A percentile compares a stretch with the other conserved stretches of the same genome.
Conservation (phyloP, 306 rosid species). For the Begonia fuchsioides region DNA sequence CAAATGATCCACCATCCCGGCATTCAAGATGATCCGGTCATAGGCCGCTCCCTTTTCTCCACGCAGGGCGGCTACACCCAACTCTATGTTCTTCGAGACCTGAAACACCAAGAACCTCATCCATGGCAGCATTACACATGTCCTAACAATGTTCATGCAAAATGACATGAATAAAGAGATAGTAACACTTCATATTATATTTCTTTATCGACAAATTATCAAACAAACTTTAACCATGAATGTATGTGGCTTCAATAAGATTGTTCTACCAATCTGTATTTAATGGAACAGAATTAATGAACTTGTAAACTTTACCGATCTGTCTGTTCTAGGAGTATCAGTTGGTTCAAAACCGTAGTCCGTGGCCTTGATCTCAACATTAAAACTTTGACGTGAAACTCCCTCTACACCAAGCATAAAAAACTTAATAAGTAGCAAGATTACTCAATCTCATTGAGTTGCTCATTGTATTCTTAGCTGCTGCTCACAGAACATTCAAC, state of each 20-base stretch:
- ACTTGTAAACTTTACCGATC: slow-evolving; percentile 46
- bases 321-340: slow-evolving; percentile 90
- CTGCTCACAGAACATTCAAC: neutral
- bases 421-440: neutral
- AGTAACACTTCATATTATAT: no score
- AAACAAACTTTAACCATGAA: neutral
- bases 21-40: slow-evolving; percentile 78
- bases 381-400: slow-evolving; percentile 71
- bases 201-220: no score
- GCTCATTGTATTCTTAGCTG: no score
- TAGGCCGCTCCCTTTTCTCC: slow-evolving; percentile 91
- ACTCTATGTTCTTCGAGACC: slow-evolving; percentile 75
- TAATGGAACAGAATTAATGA: neutral
- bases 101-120: slow-evolving; percentile 9
- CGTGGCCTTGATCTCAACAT: slow-evolving; percentile 67
- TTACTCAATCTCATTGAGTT: no score
- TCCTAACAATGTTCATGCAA: no score
- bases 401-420: slow-evolving; percentile 39
- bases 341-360: slow-evolving; percentile 84
- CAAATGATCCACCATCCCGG: slow-evolving; percentile 90
- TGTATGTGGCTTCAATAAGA: neutral
- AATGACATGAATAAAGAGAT: no score
- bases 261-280: neutral
- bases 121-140: no score
- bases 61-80: slow-evolving; percentile 72